phyloP scores from a whole-genome alignment of 1,284 basidiomycete species.

The Ganoderma lucidum region DNA sequence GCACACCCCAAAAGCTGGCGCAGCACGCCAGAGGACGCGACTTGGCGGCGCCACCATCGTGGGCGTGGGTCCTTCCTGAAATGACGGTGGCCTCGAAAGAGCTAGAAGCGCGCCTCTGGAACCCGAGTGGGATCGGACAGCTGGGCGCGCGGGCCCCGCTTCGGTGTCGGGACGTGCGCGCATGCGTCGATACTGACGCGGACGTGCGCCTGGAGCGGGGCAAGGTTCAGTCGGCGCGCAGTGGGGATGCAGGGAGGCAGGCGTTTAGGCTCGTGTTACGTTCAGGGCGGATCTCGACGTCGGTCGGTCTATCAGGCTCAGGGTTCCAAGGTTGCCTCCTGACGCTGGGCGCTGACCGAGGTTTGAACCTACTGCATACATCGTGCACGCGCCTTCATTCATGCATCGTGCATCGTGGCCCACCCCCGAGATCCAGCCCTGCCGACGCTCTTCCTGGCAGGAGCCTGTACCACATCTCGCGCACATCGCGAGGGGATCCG shows the following conservation, averaged over 20 bases:
- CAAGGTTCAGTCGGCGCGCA: background rate
- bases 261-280: background rate
- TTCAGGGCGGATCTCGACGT: slow-evolving; percentile 7
- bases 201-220: slow-evolving; percentile 1
- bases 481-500: slow-evolving; percentile 1
- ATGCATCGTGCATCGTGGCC: background rate
- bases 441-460: background rate
- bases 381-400: background rate
- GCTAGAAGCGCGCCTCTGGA: background rate
- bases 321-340: background rate
- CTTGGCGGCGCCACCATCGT: slow-evolving; percentile 23
- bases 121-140: slow-evolving; percentile 6
- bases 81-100: slow-evolving; percentile 25
- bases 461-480: background rate
- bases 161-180: slow-evolving; percentile 8
- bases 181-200: background rate
- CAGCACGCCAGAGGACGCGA: background rate
- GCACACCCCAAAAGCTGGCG: background rate
- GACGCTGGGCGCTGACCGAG: slow-evolving; percentile 1
- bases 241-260: background rate
- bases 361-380: background rate
- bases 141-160: slow-evolving; percentile 13
- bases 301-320: slow-evolving; percentile 1
- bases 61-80: slow-evolving; percentile 33
- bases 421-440: background rate